These are phyloP conservation scores for Nakazawaea anatomiae DNA, from an alignment of 805 yeast species.

Conservation along the genomic window DNA sequence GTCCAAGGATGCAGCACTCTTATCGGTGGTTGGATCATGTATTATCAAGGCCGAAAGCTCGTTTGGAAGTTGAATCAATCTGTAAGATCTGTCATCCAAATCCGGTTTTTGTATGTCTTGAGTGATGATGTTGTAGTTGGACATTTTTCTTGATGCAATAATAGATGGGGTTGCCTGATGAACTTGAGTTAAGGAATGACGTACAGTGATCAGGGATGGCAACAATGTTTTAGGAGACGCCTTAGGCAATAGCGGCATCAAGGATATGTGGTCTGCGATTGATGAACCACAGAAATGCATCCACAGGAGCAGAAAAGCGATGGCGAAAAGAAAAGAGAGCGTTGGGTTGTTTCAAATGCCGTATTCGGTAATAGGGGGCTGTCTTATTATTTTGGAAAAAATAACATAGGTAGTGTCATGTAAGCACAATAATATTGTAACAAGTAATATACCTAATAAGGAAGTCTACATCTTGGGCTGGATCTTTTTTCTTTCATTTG, in stretches of 20 bases:
- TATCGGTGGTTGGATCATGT: constrained; percentile 64
- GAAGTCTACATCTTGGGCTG: background rate
- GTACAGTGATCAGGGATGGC: background rate
- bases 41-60: constrained; percentile 56
- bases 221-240: background rate
- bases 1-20: constrained; percentile 74
- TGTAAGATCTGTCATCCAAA: constrained; percentile 71
- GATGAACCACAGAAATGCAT: background rate
- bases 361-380: background rate
- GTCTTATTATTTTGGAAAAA: background rate
- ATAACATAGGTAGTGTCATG: background rate
- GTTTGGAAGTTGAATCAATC: constrained; percentile 55
- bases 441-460: background rate
- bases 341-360: background rate
- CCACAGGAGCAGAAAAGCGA: background rate
- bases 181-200: background rate
- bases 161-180: background rate
- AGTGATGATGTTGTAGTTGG: constrained; percentile 8
- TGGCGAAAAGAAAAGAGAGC: background rate
- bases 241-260: background rate
- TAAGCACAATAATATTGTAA: too few species aligned
- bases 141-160: constrained; percentile 5
- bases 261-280: background rate
- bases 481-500: background rate
- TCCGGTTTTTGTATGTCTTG: constrained; percentile 32